A percentile compares a stretch with the other conserved stretches of the same genome.
Evolutionary conservation across 2,329 filamentous ascomycete genomes (phyloP).

Genomic region (Parafenestella ontariensis): DNA sequence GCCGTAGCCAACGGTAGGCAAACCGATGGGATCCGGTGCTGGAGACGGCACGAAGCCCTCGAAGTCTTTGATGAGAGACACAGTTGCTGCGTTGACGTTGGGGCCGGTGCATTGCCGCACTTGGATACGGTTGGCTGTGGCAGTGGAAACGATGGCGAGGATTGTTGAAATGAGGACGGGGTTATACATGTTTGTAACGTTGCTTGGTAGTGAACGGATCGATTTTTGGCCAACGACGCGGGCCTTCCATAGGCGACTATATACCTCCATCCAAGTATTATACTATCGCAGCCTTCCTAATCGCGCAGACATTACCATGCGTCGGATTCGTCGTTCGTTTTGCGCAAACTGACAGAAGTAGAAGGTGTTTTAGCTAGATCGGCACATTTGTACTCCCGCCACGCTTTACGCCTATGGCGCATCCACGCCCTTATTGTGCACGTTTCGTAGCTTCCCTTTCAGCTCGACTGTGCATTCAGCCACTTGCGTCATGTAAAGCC

Average conservation of each 20-base stretch:
- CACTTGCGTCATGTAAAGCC: neutral
- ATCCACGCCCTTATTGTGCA: neutral
- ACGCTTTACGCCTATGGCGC: neutral
- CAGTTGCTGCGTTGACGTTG: slow-evolving; percentile 43
- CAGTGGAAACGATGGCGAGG: slow-evolving; percentile 5
- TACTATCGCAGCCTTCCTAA: too few relatives aligned
- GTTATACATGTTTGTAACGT: neutral
- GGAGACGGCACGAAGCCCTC: slow-evolving; percentile 44
- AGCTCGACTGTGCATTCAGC: neutral
- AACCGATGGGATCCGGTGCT: slow-evolving; percentile 53
- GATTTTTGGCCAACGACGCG: too few relatives aligned
- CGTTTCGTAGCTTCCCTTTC: neutral
- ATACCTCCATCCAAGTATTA: too few relatives aligned
- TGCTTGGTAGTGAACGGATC: too few relatives aligned
- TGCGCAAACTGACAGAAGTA: neutral
- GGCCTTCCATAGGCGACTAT: too few relatives aligned
- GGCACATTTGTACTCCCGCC: neutral
- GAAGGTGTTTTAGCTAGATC: neutral
- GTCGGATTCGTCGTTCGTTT: neutral
- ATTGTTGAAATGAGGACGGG: neutral
- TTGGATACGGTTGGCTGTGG: slow-evolving; percentile 14
- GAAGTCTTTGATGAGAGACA: slow-evolving; percentile 49
- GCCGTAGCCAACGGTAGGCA: slow-evolving; percentile 60
- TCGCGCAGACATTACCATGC: too few relatives aligned
- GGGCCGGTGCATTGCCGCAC: slow-evolving; percentile 23